Percentiles rank a stretch among this genome's conserved stretches.
phyloP scores from a whole-genome alignment of 192 early-diverging fungal genomes.

The Coemansia sp. region DNA sequence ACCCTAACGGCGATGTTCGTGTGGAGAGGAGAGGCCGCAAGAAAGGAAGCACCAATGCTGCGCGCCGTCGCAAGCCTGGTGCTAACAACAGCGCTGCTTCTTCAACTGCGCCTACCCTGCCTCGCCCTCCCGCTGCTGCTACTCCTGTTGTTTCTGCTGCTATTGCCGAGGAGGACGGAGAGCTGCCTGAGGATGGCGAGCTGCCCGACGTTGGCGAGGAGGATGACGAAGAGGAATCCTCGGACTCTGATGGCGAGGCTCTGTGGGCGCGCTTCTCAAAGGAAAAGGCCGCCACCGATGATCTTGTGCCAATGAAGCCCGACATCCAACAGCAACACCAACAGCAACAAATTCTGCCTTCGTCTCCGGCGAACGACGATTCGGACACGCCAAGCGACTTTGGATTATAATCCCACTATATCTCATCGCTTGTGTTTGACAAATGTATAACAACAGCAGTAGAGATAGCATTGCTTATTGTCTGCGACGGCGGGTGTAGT shows the following conservation, averaged over 20 bases:
- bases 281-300: slow-evolving; percentile 21
- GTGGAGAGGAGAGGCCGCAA: slow-evolving; percentile 52
- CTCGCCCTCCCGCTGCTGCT: not conserved
- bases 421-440: not conserved
- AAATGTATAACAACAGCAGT: not conserved
- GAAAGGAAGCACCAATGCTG: slow-evolving; percentile 46
- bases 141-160: not conserved
- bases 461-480: not conserved
- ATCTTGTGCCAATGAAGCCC: slow-evolving; percentile 28
- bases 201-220: slow-evolving; percentile 7
- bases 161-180: slow-evolving; percentile 11
- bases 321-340: not conserved
- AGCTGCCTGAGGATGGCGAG: slow-evolving; percentile 14
- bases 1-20: slow-evolving; percentile 33
- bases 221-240: slow-evolving; percentile 5
- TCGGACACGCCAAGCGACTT: not conserved
- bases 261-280: slow-evolving; percentile 40
- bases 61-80: not conserved
- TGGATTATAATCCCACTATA: not conserved
- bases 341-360: not conserved
- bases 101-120: not conserved
- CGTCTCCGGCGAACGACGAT: not conserved
- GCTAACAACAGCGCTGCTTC: not conserved
- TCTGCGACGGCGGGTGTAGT: not conserved
- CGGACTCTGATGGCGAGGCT: slow-evolving; percentile 43